Evolutionary conservation across 352 stramenopile species (phyloP), one percentile per base, ranked within the genome.

Genomic region (Albugo laibachii): DNA sequence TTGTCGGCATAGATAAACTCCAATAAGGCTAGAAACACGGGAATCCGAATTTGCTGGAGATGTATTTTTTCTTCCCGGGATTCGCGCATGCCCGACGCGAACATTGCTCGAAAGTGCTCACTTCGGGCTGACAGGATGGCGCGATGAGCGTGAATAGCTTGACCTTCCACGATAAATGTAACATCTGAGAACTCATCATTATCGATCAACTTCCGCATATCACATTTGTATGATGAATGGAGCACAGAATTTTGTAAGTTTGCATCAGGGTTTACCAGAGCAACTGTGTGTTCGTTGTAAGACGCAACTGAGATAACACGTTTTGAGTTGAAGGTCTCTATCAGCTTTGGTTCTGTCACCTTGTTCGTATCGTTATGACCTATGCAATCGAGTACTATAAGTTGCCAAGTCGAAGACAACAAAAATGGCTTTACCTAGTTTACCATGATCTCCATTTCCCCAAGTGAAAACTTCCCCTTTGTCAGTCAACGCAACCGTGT

Each of bases 251-350:
- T 68, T 18, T 72, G 77, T n/a, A 84, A 53, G 11, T 68, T 82
- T 12, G 71, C 78, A 42, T 85, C 60, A 1, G 80, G 77, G 35
- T 93, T 78, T 34, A 88, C 83, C 1, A 97, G 66, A 20, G 86
- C 89, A 3, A 95, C 84, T 4, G 92, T 97, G 62, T 97, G 92
- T 49, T 97, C 92, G 52, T 97, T 97, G 71, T 97, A 97, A n/a
- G 87, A 97, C 18, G 92, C 89, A 10, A 97, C 80, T 24, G 80
- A 76, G n/a, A 96, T 78, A n/a, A 97, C 89, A 14, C 80, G 83
- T 57, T 96, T 95, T 34, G 74, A 62, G 20, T 92, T 70, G 1
- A 97, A 62, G 18, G 86, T 79, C 35, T 96, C 84, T 15, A 97
- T 85, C 11, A 84, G 43, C 51, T 95, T 91, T 4, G 92, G 92